Percentiles rank a stretch among this genome's conserved stretches.
These are phyloP conservation scores for Xylariaceae sp. DNA, from an alignment of 2,329 filamentous ascomycete genomes.

Conservation along the genomic window DNA sequence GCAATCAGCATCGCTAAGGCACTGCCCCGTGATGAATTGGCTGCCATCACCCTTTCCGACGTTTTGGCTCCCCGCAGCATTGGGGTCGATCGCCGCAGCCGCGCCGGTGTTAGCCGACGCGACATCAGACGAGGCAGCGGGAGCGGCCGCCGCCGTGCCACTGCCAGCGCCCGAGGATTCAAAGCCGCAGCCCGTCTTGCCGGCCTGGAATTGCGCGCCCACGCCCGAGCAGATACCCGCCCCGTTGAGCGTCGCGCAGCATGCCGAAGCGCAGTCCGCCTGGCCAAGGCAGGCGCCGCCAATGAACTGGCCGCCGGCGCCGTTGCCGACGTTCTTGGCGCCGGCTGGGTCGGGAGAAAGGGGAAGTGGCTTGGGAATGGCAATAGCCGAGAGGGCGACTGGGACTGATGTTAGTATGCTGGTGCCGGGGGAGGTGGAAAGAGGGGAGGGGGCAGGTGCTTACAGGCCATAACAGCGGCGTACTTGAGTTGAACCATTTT, in stretches of 20 bases:
- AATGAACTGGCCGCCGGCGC: slow-evolving; percentile 20
- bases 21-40: slow-evolving; percentile 26
- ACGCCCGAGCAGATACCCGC: slow-evolving; percentile 18
- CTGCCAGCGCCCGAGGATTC: slow-evolving; percentile 1
- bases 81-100: slow-evolving; percentile 2
- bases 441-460: slow-evolving; percentile 8
- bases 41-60: slow-evolving; percentile 16
- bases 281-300: slow-evolving; percentile 18
- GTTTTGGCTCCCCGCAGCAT: slow-evolving; percentile 16
- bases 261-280: slow-evolving; percentile 21
- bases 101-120: not conserved
- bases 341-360: slow-evolving; percentile 17
- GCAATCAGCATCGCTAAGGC: slow-evolving; percentile 22
- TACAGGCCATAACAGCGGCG: slow-evolving; percentile 3
- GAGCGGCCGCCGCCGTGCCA: not conserved
- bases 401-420: slow-evolving; percentile 5
- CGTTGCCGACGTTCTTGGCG: slow-evolving; percentile 23
- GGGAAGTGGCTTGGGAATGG: not conserved
- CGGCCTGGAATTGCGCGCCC: slow-evolving; percentile 15
- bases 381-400: slow-evolving; percentile 13
- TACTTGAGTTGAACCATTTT: slow-evolving; percentile 20
- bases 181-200: slow-evolving; percentile 23
- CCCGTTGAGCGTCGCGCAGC: slow-evolving; percentile 20
- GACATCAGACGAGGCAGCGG: not conserved
- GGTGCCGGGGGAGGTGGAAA: slow-evolving; percentile 9